Evolutionary conservation across 768 basidiomycete genomes (phyloP), one percentile per base, ranked within the genome.

Genomic region (Neoboletus subvelutipes): DNA sequence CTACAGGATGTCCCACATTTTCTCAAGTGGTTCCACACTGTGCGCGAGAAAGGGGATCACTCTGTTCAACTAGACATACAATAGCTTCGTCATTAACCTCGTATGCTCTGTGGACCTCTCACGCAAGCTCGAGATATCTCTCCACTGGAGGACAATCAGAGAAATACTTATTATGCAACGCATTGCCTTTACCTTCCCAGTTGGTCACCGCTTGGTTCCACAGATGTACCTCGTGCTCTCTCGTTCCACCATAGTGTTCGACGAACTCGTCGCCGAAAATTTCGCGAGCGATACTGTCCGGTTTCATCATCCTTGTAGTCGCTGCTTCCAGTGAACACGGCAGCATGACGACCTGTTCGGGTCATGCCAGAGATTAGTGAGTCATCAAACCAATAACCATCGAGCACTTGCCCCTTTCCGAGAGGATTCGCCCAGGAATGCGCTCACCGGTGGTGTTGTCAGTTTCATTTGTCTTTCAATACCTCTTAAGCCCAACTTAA

Each of bases 181-280:
- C 39, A 45, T 20, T 20, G 1, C 7, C 63, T 84, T 64, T 64
- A 92, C 94, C 83, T 83, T 96, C 95, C 94, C 92, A 98, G 69
- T 83, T 88, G 12, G 95, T 97, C 39, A 96, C 93, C 3, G 93
- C 92, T 64, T 86, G 83, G 63, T 93, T 89, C 88, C 91, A 95
- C 26, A 90, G 65, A 52, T 79, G 84, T 55, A 95, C 85, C 69
- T 96, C 94, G 69, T 98, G 90, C 70, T 92, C 83, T 64, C 96
- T 83, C n/a, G 97, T 98, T 9, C 94, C 95, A 3, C 90, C 93
- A 65, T 83, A 96, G 69, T 99, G 97, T 17, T 98, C 92, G 1
- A 98, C 92, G 66, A 98, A 97, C 24, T 84, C 86, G 66, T 94
- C 77, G 0, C 95, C 96, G 54, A 98, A 85, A 41, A 92, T 77